Conservation (phyloP, 495 filamentous ascomycete genomes). For the Talaromyces trachyspermus region DNA sequence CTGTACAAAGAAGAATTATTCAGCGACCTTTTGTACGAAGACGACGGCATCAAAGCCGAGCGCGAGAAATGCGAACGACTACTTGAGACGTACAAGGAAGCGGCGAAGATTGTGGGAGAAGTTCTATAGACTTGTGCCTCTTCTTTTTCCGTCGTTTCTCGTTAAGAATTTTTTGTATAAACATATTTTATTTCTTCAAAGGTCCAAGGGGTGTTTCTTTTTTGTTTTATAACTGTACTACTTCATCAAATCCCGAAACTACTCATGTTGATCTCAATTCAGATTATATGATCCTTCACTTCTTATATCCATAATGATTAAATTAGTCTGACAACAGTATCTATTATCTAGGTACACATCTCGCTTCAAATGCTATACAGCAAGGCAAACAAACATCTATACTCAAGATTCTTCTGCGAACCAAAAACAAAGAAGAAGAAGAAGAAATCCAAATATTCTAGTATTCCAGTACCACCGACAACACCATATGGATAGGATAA, state of each 20-base stretch:
- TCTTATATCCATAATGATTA: no score
- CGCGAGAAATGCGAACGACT: conserved; percentile 96
- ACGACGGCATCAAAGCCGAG: conserved; percentile 94
- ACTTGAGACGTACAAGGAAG: conserved; percentile 89
- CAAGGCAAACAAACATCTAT: background rate
- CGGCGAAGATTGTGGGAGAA: conserved; percentile 94
- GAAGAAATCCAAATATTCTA: no score
- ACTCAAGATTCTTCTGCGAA: background rate
- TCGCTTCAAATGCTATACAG: background rate
- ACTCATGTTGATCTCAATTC: no score
- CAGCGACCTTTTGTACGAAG: conserved; percentile 89
- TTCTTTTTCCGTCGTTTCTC: background rate
- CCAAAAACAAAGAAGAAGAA: background rate
- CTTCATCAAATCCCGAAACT: no score
- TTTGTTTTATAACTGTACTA: no score
- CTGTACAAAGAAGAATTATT: conserved; percentile 93
- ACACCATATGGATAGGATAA: no score
- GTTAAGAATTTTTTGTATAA: background rate
- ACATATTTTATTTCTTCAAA: no score
- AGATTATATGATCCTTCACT: no score
- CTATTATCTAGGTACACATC: conserved; percentile 1
- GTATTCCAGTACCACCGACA: no score
- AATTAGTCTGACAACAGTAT: no score
- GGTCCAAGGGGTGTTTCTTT: no score
- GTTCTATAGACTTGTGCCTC: conserved; percentile 50